Evolutionary conservation across 2,329 filamentous ascomycete species (phyloP).

Genomic region (Elsinoe ampelina): DNA sequence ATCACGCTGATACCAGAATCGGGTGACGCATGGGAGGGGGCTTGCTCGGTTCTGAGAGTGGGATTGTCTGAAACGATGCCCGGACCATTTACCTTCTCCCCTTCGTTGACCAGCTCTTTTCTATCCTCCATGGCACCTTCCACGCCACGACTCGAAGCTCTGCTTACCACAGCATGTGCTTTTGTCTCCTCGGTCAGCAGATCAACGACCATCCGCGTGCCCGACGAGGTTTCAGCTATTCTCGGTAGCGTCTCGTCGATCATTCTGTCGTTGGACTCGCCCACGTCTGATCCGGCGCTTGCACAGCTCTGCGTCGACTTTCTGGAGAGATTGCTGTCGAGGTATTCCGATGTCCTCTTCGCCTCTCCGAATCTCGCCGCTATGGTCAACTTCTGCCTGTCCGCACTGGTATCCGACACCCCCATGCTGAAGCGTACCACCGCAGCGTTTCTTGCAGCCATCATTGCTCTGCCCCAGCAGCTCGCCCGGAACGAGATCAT

Average conservation of each 20-base stretch:
- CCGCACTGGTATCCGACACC: constrained; percentile 61
- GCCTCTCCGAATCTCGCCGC: constrained; percentile 50
- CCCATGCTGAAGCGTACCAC: constrained; percentile 66
- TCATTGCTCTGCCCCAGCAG: constrained; percentile 30
- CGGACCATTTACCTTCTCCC: constrained; percentile 68
- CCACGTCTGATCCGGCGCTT: constrained; percentile 59
- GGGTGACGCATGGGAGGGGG: constrained; percentile 60
- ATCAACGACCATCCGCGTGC: constrained; percentile 32
- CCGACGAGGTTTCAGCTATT: constrained; percentile 43
- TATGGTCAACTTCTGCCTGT: constrained; percentile 63
- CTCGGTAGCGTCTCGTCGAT: constrained; percentile 55
- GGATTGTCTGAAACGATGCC: constrained; percentile 67
- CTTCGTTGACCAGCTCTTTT: constrained; percentile 55
- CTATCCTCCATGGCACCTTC: constrained; percentile 43
- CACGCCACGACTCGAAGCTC: constrained; percentile 57
- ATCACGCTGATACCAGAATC: constrained; percentile 48
- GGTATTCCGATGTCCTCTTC: constrained; percentile 54
- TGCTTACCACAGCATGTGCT: constrained; percentile 63
- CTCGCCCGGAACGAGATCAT: constrained; percentile 21
- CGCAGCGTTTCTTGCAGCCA: constrained; percentile 63
- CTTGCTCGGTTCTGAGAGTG: constrained; percentile 61
- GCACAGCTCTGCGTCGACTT: constrained; percentile 67
- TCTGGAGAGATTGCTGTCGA: constrained; percentile 53
- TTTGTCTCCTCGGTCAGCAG: constrained; percentile 45
- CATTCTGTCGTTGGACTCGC: constrained; percentile 52